These are phyloP conservation scores for Fonsecaea pedrosoi DNA, from an alignment of 2,329 filamentous ascomycete genomes.

Conservation along the genomic window DNA sequence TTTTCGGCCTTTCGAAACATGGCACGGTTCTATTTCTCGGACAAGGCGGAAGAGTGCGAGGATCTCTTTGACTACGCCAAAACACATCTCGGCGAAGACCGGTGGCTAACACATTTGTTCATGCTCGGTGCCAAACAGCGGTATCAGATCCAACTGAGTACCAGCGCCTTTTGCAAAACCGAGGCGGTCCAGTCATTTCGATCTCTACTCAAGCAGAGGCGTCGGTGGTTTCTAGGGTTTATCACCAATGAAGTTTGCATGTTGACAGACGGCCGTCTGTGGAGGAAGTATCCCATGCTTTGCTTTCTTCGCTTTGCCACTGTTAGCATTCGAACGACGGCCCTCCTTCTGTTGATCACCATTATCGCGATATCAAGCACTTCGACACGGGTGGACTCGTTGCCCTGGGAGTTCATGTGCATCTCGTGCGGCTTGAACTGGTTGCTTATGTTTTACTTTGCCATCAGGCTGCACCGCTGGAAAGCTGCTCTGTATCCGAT, in stretches of 20 bases:
- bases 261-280: slow-evolving; percentile 91
- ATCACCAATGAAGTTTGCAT: slow-evolving; percentile 98
- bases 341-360: slow-evolving; percentile 93
- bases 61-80: slow-evolving; percentile 97
- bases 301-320: slow-evolving; percentile 90
- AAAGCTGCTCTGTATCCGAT: slow-evolving; percentile 95
- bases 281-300: slow-evolving; percentile 87
- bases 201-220: slow-evolving; percentile 89
- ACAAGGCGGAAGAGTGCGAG: slow-evolving; percentile 93
- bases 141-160: slow-evolving; percentile 98
- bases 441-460: slow-evolving; percentile 95
- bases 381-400: slow-evolving; percentile 74
- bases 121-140: slow-evolving; percentile 95
- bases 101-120: slow-evolving; percentile 97
- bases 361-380: slow-evolving; percentile 84
- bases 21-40: slow-evolving; percentile 98
- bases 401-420: slow-evolving; percentile 92
- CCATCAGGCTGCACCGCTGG: slow-evolving; percentile 80
- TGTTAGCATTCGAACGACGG: slow-evolving; percentile 94
- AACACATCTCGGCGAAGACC: slow-evolving; percentile 91
- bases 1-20: slow-evolving; percentile 96
- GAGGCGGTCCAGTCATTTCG: slow-evolving; percentile 89
- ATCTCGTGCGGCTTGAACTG: slow-evolving; percentile 93
- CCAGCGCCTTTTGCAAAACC: slow-evolving; percentile 96
- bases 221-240: slow-evolving; percentile 95